Percentiles rank a stretch among this genome's conserved stretches.
phyloP scores from a whole-genome alignment of 2,329 filamentous ascomycete species.

The Colletotrichum lentis region DNA sequence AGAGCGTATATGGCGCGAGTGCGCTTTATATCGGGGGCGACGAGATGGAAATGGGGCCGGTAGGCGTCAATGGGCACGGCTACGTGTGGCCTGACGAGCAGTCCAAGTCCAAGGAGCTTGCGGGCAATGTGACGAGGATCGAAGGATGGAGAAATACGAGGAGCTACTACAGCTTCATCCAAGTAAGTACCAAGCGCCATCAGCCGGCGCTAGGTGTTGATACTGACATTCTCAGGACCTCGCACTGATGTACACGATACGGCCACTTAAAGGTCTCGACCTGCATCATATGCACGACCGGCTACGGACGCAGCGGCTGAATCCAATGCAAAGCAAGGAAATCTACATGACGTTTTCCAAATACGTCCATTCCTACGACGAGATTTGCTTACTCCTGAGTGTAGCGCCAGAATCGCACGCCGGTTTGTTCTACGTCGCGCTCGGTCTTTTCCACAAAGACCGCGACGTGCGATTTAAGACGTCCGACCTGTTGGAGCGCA shows the following conservation, averaged over 20 bases:
- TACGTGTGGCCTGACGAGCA: conserved; percentile 93
- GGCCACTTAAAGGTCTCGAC: conserved; percentile 82
- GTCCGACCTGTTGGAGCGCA: conserved; percentile 80
- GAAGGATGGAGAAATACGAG: conserved; percentile 97
- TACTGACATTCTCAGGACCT: conserved; percentile 61
- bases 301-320: conserved; percentile 81
- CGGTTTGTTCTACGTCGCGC: conserved; percentile 87
- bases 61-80: conserved; percentile 79
- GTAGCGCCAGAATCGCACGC: conserved; percentile 86
- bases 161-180: conserved; percentile 94
- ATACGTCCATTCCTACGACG: conserved; percentile 80
- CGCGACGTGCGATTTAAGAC: conserved; percentile 79
- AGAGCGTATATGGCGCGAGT: conserved; percentile 91
- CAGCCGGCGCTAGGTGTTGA: background rate
- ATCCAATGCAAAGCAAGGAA: conserved; percentile 77
- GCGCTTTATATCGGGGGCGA: conserved; percentile 85
- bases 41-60: conserved; percentile 67
- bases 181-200: conserved; percentile 59
- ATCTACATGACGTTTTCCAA: conserved; percentile 84
- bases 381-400: conserved; percentile 83
- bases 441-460: conserved; percentile 92
- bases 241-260: conserved; percentile 68
- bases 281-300: conserved; percentile 93
- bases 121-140: conserved; percentile 89
- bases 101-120: conserved; percentile 83